These are phyloP conservation scores for Aspergillus nidulans DNA, from an alignment of 495 filamentous ascomycete species.

Conservation along the genomic window DNA sequence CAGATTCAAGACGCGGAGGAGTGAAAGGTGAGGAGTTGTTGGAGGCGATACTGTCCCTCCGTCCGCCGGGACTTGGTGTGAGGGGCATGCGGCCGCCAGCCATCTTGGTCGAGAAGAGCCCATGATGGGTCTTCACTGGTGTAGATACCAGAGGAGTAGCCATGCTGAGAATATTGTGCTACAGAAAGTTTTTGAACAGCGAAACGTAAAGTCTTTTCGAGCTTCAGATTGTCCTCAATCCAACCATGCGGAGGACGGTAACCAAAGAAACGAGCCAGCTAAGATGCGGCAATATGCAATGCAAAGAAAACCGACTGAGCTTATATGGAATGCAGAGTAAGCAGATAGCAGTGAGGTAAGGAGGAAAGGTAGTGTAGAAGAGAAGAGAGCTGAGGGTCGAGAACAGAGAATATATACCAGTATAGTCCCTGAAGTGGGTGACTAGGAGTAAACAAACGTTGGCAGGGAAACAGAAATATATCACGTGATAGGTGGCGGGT, in stretches of 20 bases:
- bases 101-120: constrained; percentile 86
- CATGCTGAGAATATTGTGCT: constrained; percentile 54
- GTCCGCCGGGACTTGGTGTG: constrained; percentile 79
- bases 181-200: constrained; percentile 11
- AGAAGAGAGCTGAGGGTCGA: constrained; percentile 16
- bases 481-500: constrained; percentile 25
- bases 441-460: background rate
- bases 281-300: constrained; percentile 19
- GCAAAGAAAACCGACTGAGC: constrained; percentile 15
- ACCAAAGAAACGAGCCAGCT: constrained; percentile 17
- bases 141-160: constrained; percentile 85
- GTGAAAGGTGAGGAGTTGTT: constrained; percentile 71
- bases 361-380: constrained; percentile 18
- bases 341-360: constrained; percentile 20
- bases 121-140: constrained; percentile 88
- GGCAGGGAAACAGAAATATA: background rate
- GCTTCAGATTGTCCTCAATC: constrained; percentile 9
- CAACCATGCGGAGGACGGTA: constrained; percentile 15
- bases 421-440: constrained; percentile 18
- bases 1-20: constrained; percentile 58
- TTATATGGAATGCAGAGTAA: constrained; percentile 28
- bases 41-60: constrained; percentile 43
- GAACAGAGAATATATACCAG: constrained; percentile 39
- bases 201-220: constrained; percentile 11
- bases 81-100: constrained; percentile 92